phyloP scores from a whole-genome alignment of 805 yeast genomes.

The Allodekkera sacchari region DNA sequence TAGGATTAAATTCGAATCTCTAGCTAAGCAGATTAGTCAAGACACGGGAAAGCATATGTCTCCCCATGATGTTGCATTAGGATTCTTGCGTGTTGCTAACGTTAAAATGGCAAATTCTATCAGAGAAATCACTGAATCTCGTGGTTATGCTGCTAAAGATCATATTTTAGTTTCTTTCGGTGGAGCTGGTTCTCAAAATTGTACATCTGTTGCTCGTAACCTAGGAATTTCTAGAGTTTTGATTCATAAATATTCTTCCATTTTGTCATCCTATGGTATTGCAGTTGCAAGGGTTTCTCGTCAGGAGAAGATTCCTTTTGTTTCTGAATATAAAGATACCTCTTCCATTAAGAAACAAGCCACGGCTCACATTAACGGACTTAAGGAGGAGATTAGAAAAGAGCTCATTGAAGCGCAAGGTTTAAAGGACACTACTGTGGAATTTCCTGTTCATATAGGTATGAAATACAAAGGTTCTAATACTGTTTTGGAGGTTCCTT shows the following conservation, averaged over 20 bases:
- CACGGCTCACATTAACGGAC: slow-evolving; percentile 14
- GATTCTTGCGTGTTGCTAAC: slow-evolving; percentile 72
- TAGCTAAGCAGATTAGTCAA: slow-evolving; percentile 46
- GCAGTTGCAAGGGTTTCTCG: slow-evolving; percentile 42
- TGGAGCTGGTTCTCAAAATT: slow-evolving; percentile 88
- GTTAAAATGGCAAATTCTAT: slow-evolving; percentile 82
- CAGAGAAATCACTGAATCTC: slow-evolving; percentile 70
- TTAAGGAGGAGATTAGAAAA: slow-evolving; percentile 6
- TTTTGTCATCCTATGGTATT: slow-evolving; percentile 76
- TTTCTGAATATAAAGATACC: slow-evolving; percentile 9
- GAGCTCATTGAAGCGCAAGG: slow-evolving; percentile 17
- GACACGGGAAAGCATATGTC: slow-evolving; percentile 29
- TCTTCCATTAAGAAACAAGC: slow-evolving; percentile 16
- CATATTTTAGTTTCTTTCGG: slow-evolving; percentile 75
- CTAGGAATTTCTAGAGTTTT: slow-evolving; percentile 58
- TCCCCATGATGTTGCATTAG: slow-evolving; percentile 62
- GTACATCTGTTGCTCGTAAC: slow-evolving; percentile 59
- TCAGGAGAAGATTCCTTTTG: slow-evolving; percentile 17
- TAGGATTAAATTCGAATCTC: slow-evolving; percentile 37
- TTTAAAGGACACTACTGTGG: slow-evolving; percentile 5
- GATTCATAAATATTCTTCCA: slow-evolving; percentile 68
- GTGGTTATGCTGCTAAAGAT: slow-evolving; percentile 53
- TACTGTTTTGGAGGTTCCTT: slow-evolving; percentile 22
- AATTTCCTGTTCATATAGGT: slow-evolving; percentile 40
- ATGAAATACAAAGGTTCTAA: slow-evolving; percentile 61